phyloP scores from a whole-genome alignment of 305 asterid species.

The Solanum hybrid region DNA sequence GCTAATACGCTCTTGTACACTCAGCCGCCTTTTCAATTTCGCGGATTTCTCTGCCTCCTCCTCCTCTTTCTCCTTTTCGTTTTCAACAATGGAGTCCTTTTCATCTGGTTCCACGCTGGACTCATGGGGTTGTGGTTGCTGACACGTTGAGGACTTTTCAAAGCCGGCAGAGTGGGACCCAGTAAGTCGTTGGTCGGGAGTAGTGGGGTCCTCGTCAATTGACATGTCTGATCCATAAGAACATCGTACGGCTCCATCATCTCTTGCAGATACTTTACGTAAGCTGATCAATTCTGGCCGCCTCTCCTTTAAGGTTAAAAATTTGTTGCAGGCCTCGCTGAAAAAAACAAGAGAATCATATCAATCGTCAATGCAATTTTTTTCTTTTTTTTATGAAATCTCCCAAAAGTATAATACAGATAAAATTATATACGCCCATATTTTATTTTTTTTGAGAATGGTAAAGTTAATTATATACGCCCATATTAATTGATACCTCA shows the following conservation, averaged over 20 bases:
- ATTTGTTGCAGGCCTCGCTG: slow-evolving; percentile 83
- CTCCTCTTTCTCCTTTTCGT: not conserved
- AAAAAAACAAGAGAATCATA: not conserved
- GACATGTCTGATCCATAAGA: slow-evolving; percentile 87
- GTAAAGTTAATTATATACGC: not conserved
- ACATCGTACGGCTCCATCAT: slow-evolving; percentile 48
- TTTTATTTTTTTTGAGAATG: not conserved
- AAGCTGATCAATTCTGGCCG: slow-evolving; percentile 48
- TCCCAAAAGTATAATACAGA: not conserved
- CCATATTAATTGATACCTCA: not conserved
- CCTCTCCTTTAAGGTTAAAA: slow-evolving; percentile 48
- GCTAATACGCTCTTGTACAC: slow-evolving; percentile 86
- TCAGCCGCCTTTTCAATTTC: slow-evolving; percentile 55
- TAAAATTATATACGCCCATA: not conserved
- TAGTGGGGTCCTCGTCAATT: slow-evolving; percentile 56
- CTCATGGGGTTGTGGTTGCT: slow-evolving; percentile 29
- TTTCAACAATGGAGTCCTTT: not conserved
- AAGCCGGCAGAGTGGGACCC: slow-evolving; percentile 15
- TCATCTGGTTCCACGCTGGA: slow-evolving; percentile 43
- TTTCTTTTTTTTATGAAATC: not conserved
- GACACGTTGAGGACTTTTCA: slow-evolving; percentile 7
- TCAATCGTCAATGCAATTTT: not conserved
- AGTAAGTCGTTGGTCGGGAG: slow-evolving; percentile 25
- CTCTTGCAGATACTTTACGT: slow-evolving; percentile 32
- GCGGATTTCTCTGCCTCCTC: slow-evolving; percentile 31